Base-by-base conservation (phyloP, 305 asterid genomes). In the Solanum chacoense region DNA sequence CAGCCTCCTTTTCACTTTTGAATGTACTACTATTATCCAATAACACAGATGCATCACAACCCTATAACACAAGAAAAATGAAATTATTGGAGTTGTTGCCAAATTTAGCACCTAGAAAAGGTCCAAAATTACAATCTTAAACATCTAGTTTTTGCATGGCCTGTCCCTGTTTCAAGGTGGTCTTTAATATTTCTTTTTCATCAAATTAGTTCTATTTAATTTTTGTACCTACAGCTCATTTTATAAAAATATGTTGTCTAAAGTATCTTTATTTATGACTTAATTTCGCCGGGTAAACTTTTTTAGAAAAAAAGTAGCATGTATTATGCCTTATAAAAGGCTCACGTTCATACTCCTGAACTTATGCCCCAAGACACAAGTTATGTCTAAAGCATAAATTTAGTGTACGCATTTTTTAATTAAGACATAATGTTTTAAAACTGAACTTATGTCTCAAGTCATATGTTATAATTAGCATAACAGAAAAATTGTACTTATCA, bases 41-140 rank as follows among this genome's bases (percentile, higher is more conserved):
- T 88, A 96, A 87, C 18, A 95, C 87, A 1, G 98, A 95, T 80
- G 98, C 98, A 90, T 96, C 98, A 40, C 98, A 95, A 0, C 98
- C 98, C 99, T 95, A 32, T 31, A 11, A 69, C 75, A 69, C 4
- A 69, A 11, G 75, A 5, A 69, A 26, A 24, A 10, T 11, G 8
- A 69, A 26, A 26, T 24, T 11, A 67, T 67, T 67, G 75, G 32
- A 69, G 20, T 69, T 26, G 20, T n/a, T 67, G 8, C 4, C 75
- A 69, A 69, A 26, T 24, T 26, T 26, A 11, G 9, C 32, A 69
- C 75, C 75, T 69, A 24, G 18, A 69, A 26, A 69, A 69, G 9
- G 32, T 26, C 32, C 75, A 24, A 69, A 69, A 24, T 26, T 69
- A 26, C 32, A 2, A 69, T 24, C 18, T 65, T 65, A 65, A 10